Percentiles rank a stretch among this genome's conserved stretches.
Evolutionary conservation across 1,284 basidiomycete genomes (phyloP).

Genomic region (Pseudozyma pruni): DNA sequence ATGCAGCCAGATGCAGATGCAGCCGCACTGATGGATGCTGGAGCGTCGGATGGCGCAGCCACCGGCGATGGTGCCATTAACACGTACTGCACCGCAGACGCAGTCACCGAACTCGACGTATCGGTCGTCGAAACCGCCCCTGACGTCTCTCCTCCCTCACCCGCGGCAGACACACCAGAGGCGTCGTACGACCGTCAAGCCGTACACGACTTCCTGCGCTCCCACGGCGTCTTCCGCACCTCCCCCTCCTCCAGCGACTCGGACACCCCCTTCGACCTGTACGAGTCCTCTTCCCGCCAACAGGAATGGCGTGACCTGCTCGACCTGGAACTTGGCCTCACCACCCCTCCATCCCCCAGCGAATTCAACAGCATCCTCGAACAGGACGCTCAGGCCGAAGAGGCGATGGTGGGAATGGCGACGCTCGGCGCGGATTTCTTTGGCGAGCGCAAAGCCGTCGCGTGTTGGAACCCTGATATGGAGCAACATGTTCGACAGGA

Average conservation of each 20-base stretch:
- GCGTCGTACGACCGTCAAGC: slow-evolving; percentile 31
- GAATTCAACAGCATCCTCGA: slow-evolving; percentile 7
- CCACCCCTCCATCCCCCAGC: neutral
- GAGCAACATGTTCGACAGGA: slow-evolving; percentile 18
- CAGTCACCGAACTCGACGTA: neutral
- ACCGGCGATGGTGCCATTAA: neutral
- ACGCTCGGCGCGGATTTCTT: slow-evolving; percentile 41
- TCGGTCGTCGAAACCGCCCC: neutral
- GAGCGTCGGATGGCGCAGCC: neutral
- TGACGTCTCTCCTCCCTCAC: neutral
- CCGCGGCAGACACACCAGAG: neutral
- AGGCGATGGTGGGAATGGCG: slow-evolving; percentile 1
- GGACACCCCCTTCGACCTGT: neutral
- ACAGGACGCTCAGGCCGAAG: neutral
- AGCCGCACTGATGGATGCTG: neutral
- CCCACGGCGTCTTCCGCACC: slow-evolving; percentile 26
- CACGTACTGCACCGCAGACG: slow-evolving; percentile 18
- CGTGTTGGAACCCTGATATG: slow-evolving; percentile 47
- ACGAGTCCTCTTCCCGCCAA: slow-evolving; percentile 10
- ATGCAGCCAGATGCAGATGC: neutral
- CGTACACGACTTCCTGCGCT: slow-evolving; percentile 41
- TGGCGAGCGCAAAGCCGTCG: slow-evolving; percentile 34
- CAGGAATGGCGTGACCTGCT: slow-evolving; percentile 44
- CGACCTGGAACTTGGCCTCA: slow-evolving; percentile 44
- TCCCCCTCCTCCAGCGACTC: neutral